Base-by-base conservation (phyloP, 2,329 filamentous ascomycete species). In the Amesomyces nigricolor region DNA sequence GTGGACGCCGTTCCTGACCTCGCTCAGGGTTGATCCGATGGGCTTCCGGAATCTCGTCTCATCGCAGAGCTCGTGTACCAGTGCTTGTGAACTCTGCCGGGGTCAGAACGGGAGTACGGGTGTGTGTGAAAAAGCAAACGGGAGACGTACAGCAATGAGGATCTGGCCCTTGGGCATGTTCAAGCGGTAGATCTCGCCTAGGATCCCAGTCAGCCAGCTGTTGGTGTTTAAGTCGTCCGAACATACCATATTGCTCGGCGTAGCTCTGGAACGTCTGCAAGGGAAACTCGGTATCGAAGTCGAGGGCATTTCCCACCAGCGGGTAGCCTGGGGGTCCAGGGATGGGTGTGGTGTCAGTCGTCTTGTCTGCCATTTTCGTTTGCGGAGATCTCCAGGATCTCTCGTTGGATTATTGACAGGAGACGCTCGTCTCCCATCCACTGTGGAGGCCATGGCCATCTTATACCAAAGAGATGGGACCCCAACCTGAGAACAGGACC, bases 41-140 rank as follows among this genome's bases (percentile, higher is more conserved):
- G 72, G 69, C 66, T 89, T 89, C 22, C 73, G 64, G 65, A 89
- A 87, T n/a, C 83, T 74, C 56, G 76, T 80, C 67, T 88, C 85
- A 58, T 88, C 76, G 61, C 81, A 87, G 7, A 79, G 64, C 63
- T 88, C 85, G 54, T 86, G 77, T 32, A 87, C 71, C 0, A 88
- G 71, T 38, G 76, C 77, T 16, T 78, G 75, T 1, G 49, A 54
- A 37, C 51, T 62, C 58, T 58, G 38, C 2, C 29, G 16, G n/a
- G 22, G n/a, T n/a, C 16, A 35, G 10, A 4, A 22, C 22, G 4
- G 22, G 4, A 5, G 22, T 2, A 26, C 6, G 22, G 22, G n/a
- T 1, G 30, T 16, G 45, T 2, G n/a, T 3, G 7, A n/a, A 9
- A n/a, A 4, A 29, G 9, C 19, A 8, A 30, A 17, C 6, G 19